phyloP scores from a whole-genome alignment of 2,329 filamentous ascomycete species.

The Lasiodiplodia theobromae region DNA sequence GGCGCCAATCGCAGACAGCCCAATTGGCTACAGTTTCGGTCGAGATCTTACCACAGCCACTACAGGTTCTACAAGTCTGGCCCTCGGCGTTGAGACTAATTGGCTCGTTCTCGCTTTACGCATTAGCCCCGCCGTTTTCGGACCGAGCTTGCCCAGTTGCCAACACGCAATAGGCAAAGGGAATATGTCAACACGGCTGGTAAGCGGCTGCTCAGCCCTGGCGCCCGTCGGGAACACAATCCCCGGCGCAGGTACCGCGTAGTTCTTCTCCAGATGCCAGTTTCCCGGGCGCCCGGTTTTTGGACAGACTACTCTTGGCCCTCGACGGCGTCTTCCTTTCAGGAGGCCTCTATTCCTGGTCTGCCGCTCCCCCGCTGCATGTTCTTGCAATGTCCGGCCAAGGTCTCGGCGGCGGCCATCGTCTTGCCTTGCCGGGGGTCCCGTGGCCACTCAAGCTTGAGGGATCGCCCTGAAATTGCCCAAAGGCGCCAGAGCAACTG shows the following conservation, averaged over 20 bases:
- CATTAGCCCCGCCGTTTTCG: constrained; percentile 5
- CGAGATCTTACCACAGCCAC: not conserved
- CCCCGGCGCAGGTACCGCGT: constrained; percentile 1
- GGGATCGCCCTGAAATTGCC: not conserved
- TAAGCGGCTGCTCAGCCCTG: not conserved
- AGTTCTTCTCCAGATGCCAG: not conserved
- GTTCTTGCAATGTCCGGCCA: constrained; percentile 2
- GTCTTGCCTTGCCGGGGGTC: constrained; percentile 2
- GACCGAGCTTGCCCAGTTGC: not conserved
- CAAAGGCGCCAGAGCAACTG: not conserved
- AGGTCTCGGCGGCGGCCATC: constrained; percentile 1
- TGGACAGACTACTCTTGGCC: not conserved
- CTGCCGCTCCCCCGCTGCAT: not conserved
- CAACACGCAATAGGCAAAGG: not conserved
- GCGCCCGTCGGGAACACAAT: not conserved
- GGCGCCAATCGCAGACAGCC: not conserved
- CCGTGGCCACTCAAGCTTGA: not conserved
- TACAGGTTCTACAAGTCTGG: not conserved
- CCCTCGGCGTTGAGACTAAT: not conserved
- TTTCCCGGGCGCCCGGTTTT: not conserved
- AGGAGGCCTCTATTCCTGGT: constrained; percentile 7
- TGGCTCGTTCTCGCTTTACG: not conserved
- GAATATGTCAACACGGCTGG: not conserved
- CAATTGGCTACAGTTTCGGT: not conserved
- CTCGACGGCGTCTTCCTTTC: not conserved